phyloP scores from a whole-genome alignment of 164 flowering plant genomes.

The Umbellularia californica region DNA sequence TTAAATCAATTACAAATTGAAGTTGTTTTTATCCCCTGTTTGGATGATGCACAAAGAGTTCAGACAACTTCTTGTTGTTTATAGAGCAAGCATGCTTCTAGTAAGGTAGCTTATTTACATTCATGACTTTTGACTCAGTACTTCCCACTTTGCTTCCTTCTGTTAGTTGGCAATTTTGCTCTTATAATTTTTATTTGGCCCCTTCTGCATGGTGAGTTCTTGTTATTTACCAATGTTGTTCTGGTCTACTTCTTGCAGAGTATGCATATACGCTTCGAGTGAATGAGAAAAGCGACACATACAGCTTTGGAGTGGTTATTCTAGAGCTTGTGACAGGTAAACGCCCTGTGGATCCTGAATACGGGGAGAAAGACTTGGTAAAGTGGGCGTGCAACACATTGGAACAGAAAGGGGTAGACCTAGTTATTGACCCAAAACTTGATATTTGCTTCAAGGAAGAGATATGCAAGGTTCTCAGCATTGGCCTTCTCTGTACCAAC shows the following conservation, averaged over 20 bases:
- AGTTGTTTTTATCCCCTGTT: too few species aligned
- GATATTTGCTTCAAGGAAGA: constrained; percentile 75
- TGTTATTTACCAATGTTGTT: neutral
- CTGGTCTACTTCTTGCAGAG: constrained; percentile 43
- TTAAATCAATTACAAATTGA: too few species aligned
- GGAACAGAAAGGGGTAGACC: constrained; percentile 80
- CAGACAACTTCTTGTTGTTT: too few species aligned
- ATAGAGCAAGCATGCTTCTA: too few species aligned
- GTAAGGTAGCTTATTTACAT: too few species aligned
- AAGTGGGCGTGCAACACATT: constrained; percentile 81
- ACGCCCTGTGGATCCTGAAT: constrained; percentile 75
- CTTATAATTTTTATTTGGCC: neutral
- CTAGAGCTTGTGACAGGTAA: constrained; percentile 82
- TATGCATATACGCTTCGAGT: constrained; percentile 93
- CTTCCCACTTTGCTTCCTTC: neutral
- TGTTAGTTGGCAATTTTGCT: neutral
- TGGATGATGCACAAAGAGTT: too few species aligned
- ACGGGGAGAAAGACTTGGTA: constrained; percentile 85
- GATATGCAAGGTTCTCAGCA: constrained; percentile 67
- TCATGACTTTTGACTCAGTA: too few species aligned
- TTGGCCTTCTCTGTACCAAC: constrained; percentile 82
- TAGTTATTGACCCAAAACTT: constrained; percentile 70
- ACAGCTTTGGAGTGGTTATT: constrained; percentile 92
- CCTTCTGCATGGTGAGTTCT: neutral
- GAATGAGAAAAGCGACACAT: constrained; percentile 93